Base-by-base conservation (phyloP, 208 protist species). In the Wallacemonas collosoma region DNA sequence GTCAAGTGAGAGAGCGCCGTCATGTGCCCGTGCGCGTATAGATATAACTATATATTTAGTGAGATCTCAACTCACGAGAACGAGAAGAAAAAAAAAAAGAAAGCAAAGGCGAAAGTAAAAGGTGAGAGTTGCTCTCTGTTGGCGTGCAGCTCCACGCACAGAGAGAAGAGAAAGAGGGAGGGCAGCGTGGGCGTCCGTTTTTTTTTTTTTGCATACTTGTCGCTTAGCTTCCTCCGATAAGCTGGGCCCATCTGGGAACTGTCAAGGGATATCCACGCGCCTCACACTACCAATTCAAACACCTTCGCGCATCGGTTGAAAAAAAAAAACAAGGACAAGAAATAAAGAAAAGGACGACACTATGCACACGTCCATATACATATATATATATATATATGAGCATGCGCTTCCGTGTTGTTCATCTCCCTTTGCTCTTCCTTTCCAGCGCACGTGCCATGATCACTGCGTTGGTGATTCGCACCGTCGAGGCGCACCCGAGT, bases 21-120 rank as follows among this genome's bases (percentile, higher is more conserved):
- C 26, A 26, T 26, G 26, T 26, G 26, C 26, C 26, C 26, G 26
- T 26, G 26, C 26, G 26, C 26, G 26, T 26, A 26, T 26, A 26
- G 26, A 26, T 26, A 26, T 26, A 26, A 26, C 26, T 26, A 26
- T 26, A 26, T 26, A 26, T 26, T 26, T 26, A 26, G 26, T 26
- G 26, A 26, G 26, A 26, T 26, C 26, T 26, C 26, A 26, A 26
- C 26, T 26, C 26, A 26, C 26, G 26, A 8, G 9, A 73, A 55
- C 15, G 26, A 72, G 43, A 41, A 47, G 63, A 51, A n/a, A 63
- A 17, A 60, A 39, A 41, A 43, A 35, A 39, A 72, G 38, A 63
- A 39, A 63, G 40, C 39, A 43, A 60, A 72, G 41, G 63, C 36
- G 50, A 5, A 56, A 51, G 54, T n/a, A 15, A 72, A 39, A 71